These are phyloP conservation scores for Penicillium sumatraense DNA, from an alignment of 2,329 filamentous ascomycete genomes.

Conservation along the genomic window DNA sequence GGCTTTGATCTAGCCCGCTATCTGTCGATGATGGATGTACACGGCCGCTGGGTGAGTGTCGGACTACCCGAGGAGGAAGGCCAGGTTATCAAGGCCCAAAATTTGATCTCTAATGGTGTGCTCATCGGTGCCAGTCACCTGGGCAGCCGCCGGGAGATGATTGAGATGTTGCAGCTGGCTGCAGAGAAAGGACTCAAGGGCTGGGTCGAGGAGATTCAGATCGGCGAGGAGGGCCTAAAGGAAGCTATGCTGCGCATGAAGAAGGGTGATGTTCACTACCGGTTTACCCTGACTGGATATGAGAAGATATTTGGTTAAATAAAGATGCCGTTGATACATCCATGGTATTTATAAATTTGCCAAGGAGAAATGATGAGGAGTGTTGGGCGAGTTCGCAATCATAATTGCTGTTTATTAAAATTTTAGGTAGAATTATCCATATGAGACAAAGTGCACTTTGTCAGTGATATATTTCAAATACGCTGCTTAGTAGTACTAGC, in stretches of 20 bases:
- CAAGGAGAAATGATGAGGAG: background rate
- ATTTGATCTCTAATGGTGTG: slow-evolving; percentile 73
- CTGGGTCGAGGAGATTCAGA: slow-evolving; percentile 72
- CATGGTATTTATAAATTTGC: background rate
- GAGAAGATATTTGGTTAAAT: slow-evolving; percentile 42
- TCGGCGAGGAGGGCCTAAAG: slow-evolving; percentile 71
- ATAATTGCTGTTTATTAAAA: too few species aligned
- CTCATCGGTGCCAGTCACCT: slow-evolving; percentile 74
- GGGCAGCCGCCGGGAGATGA: slow-evolving; percentile 70
- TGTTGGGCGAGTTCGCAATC: too few species aligned
- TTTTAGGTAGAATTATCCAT: too few species aligned
- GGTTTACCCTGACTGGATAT: slow-evolving; percentile 67
- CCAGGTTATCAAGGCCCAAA: slow-evolving; percentile 72
- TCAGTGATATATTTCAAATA: too few species aligned
- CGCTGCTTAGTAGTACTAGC: too few species aligned
- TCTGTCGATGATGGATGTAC: slow-evolving; percentile 78
- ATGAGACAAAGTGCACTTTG: too few species aligned
- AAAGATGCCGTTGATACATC: background rate
- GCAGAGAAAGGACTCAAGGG: slow-evolving; percentile 71
- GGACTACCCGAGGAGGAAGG: slow-evolving; percentile 79
- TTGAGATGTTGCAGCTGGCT: slow-evolving; percentile 73
- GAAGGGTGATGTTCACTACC: slow-evolving; percentile 72
- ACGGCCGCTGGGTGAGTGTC: slow-evolving; percentile 79
- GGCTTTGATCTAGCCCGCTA: slow-evolving; percentile 66
- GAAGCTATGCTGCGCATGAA: slow-evolving; percentile 72